phyloP scores from a whole-genome alignment of 225 moss, liverwort and hornwort species.

The Antitrichia curtipendula region DNA sequence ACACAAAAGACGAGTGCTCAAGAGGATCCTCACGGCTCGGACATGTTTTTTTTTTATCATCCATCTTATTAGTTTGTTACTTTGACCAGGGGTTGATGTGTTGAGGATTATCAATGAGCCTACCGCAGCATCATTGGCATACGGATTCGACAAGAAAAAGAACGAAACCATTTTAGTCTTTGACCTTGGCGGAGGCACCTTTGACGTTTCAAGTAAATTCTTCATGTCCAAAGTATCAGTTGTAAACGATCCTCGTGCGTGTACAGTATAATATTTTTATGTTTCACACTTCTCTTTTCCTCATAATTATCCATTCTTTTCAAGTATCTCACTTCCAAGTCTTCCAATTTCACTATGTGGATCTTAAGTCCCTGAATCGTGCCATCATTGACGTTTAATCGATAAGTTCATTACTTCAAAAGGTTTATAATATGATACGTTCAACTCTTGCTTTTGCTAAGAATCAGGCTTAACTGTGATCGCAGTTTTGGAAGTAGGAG shows the following conservation, averaged over 20 bases:
- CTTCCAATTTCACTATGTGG: background rate
- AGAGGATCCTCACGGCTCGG: background rate
- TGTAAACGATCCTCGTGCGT: background rate
- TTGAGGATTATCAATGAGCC: constrained; percentile 94
- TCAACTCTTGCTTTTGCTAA: background rate
- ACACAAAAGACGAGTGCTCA: background rate
- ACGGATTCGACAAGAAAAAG: constrained; percentile 87
- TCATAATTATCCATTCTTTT: background rate
- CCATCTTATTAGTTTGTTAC: background rate
- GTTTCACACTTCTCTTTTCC: background rate
- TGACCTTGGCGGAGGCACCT: constrained; percentile 89
- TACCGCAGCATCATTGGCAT: constrained; percentile 83
- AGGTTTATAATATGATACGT: too few relatives aligned
- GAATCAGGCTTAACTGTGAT: background rate
- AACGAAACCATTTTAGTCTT: constrained; percentile 90
- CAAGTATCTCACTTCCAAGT: background rate
- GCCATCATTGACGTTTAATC: background rate
- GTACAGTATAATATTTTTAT: background rate
- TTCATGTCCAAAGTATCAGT: background rate
- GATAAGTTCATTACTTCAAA: background rate
- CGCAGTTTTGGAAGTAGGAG: constrained; percentile 77
- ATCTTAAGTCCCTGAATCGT: background rate
- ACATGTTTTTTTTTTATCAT: background rate
- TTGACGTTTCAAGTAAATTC: constrained; percentile 74
- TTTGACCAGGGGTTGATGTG: constrained; percentile 41